Base-by-base conservation (phyloP, 2,329 filamentous ascomycete genomes). In the Amylocarpus encephaloides region DNA sequence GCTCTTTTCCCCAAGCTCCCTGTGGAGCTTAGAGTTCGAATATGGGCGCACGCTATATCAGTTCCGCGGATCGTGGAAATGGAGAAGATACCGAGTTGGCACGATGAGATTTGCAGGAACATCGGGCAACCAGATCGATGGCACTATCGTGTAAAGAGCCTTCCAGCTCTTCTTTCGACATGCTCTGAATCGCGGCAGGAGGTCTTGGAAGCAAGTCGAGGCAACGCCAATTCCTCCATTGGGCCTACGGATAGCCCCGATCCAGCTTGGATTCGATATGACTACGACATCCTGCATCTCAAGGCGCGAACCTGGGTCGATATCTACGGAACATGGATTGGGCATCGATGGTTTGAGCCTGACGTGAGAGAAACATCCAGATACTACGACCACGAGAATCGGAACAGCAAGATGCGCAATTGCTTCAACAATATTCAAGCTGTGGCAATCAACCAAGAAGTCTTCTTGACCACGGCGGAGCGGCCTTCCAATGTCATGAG, bases 271-370 rank as follows among this genome's bases (percentile, higher is more conserved):
- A 49, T 53, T n/a, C 43, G 50, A 22, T 47, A 32, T 38, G 46
- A 53, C 43, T 39, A 46, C 22, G 50, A 53, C 40, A 49, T 49
- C 42, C 38, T 50, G 11, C 50, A 53, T 40, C 22, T 53, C 5
- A 50, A 53, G 40, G 35, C 40, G 12, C 19, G 43, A 16, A 40
- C 41, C 19, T 49, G 46, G 50, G 19, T 18, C 7, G 43, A 43
- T 13, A 19, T 19, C 2, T 30, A 30, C 4, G 36, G 33, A 40
- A 7, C 22, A 11, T 32, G 33, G 22, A 19, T 36, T 18, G 39
- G 26, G 16, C 45, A 48, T 22, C 19, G 26, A 10, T 48, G 49
- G 49, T 47, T 29, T 12, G 49, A 47, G 16, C 26, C 13, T 32
- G 49, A 51, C 22, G 33, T 51, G 9, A 36, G 43, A 2, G 32